Percentiles rank a stretch among this genome's conserved stretches.
phyloP scores from a whole-genome alignment of 345 rosid species.

The Hypericum perforatum region DNA sequence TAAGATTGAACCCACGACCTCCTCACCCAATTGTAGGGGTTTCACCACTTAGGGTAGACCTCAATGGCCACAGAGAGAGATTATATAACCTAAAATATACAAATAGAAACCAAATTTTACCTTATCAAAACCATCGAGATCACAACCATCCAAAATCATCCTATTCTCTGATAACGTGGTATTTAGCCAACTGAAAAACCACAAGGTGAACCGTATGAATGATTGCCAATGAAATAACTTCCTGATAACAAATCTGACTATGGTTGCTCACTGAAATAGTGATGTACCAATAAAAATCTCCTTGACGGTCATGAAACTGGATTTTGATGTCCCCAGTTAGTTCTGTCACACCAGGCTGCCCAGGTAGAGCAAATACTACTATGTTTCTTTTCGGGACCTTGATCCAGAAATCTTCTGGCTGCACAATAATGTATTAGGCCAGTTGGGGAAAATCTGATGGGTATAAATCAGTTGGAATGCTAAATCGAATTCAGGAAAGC shows the following conservation, averaged over 20 bases:
- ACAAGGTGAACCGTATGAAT: too few species aligned
- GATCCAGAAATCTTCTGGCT: conserved; percentile 7
- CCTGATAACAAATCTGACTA: too few species aligned
- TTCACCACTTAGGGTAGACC: too few species aligned
- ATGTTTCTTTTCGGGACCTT: not conserved
- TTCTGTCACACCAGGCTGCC: conserved; percentile 7
- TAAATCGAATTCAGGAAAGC: not conserved
- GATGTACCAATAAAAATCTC: conserved; percentile 5
- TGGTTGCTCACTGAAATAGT: too few species aligned
- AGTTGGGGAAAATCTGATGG: conserved; percentile 5
- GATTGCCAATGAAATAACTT: too few species aligned
- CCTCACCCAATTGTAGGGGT: too few species aligned
- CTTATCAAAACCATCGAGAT: conserved; percentile 7
- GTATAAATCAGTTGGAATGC: conserved; percentile 1
- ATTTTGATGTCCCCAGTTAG: conserved; percentile 8
- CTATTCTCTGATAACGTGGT: conserved; percentile 4
- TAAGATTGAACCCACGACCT: too few species aligned
- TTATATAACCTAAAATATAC: too few species aligned
- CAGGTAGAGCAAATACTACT: conserved; percentile 2
- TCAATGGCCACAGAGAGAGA: too few species aligned
- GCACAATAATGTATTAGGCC: conserved; percentile 4
- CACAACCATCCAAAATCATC: not conserved
- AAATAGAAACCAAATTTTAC: not conserved
- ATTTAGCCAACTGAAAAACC: conserved; percentile 4
- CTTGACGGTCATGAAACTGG: conserved; percentile 9